Conservation (phyloP, 2,329 filamentous ascomycete genomes). For the Achaetomium macrosporum region DNA sequence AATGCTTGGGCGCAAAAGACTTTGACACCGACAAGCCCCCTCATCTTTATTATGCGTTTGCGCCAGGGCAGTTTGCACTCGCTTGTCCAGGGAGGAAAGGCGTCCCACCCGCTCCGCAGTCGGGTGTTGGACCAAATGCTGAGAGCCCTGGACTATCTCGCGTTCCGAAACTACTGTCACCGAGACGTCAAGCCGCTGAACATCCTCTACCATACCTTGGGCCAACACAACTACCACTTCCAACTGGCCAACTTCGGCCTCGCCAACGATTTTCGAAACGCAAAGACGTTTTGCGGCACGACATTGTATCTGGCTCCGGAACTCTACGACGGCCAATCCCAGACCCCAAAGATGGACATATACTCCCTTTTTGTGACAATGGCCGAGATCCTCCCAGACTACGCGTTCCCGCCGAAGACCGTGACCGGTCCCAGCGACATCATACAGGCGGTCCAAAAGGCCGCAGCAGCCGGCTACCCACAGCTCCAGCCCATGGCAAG, state of each 20-base stretch:
- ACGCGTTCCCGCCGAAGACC: not conserved
- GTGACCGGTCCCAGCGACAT: not conserved
- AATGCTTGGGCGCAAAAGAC: slow-evolving; percentile 10
- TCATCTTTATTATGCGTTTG: slow-evolving; percentile 14
- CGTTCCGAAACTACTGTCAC: not conserved
- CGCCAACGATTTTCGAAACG: not conserved
- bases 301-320: slow-evolving; percentile 22
- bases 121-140: not conserved
- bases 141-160: not conserved
- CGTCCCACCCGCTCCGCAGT: not conserved
- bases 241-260: slow-evolving; percentile 15
- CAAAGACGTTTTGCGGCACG: slow-evolving; percentile 10
- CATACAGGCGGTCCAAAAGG: not conserved
- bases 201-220: slow-evolving; percentile 1
- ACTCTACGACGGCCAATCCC: slow-evolving; percentile 10
- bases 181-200: slow-evolving; percentile 1
- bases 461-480: not conserved
- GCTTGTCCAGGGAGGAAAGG: not conserved
- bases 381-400: not conserved
- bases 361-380: slow-evolving; percentile 28
- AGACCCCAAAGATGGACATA: slow-evolving; percentile 23
- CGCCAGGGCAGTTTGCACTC: slow-evolving; percentile 2
- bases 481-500: slow-evolving; percentile 20
- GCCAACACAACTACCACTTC: not conserved
- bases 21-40: slow-evolving; percentile 5